Base-by-base conservation (phyloP, 2,329 filamentous ascomycete species). In the Raffaelea ambrosiae region DNA sequence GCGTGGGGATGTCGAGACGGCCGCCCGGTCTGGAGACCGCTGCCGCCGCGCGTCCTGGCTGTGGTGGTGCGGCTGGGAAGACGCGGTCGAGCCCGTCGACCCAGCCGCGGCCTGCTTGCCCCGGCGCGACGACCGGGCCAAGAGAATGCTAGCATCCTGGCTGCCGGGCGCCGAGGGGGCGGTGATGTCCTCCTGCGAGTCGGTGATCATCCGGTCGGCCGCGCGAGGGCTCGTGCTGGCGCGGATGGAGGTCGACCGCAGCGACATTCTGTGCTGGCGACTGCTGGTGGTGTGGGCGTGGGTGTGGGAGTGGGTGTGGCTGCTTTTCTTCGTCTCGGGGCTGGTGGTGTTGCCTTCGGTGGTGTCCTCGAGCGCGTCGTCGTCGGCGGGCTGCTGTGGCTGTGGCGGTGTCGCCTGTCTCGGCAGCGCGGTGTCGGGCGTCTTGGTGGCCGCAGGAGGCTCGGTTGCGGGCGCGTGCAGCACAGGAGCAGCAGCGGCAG, bases 211-310 rank as follows among this genome's bases (percentile, higher is more conserved):
- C 29, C 22, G 35, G 3, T 48, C 40, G 14, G 31, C 19, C 7
- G 26, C 26, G 26, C 26, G 26, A 7, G 26, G 26, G 26, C 26
- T 29, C 26, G 13, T 29, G 26, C 26, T 29, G 26, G 26, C 19
- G 10, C 22, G 13, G 21, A 14, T 10, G n/a, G 26, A 3, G 3
- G 47, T 48, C 13, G 53, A 51, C 7, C 53, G 53, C 4, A 54
- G 47, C 13, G 51, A 50, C 53, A 53, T 54, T 18, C 35, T 47
- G 16, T 51, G 53, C 3, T 47, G 50, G n/a, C 22, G 20, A 23
- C 29, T 26, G 42, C 20, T 36, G 29, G 3, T 18, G 31, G 11
- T n/a, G 41, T 16, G 11, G 4, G 11, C 22, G 4, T 31, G 5
- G 20, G 5, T 42, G 20, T 42, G n/a, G n/a, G n/a, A n/a, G n/a